Conservation (phyloP, 2,329 filamentous ascomycete species). For the Fusarium mundagurra region DNA sequence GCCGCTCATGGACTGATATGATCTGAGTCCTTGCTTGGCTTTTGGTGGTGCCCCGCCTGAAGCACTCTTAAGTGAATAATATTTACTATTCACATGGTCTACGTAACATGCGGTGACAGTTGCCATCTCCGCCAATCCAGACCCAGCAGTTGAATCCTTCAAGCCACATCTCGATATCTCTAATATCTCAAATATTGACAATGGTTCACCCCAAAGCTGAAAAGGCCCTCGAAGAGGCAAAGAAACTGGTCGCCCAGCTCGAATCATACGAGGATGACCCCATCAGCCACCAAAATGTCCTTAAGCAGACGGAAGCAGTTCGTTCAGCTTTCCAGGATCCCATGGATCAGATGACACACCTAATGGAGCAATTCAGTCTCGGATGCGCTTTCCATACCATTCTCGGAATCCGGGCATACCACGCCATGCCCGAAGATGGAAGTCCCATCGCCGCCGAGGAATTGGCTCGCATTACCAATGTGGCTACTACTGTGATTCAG, state of each 20-base stretch:
- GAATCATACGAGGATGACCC: slow-evolving; percentile 41
- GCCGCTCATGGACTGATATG: not conserved
- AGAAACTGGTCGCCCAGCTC: slow-evolving; percentile 39
- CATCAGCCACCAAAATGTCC: slow-evolving; percentile 32
- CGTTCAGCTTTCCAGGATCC: slow-evolving; percentile 41
- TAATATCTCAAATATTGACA: no score
- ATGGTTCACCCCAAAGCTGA: slow-evolving; percentile 39
- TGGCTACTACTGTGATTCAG: slow-evolving; percentile 45
- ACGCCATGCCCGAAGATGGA: slow-evolving; percentile 41
- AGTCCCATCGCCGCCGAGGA: slow-evolving; percentile 34
- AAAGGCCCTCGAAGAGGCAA: slow-evolving; percentile 43
- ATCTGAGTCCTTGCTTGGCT: not conserved
- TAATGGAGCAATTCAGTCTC: slow-evolving; percentile 38
- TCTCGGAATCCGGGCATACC: slow-evolving; percentile 40
- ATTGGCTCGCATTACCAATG: slow-evolving; percentile 40
- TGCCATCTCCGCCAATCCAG: not conserved
- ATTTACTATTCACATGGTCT: not conserved
- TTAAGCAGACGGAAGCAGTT: slow-evolving; percentile 40
- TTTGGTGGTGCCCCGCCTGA: slow-evolving; percentile 12
- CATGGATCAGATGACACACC: slow-evolving; percentile 40
- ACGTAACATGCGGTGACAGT: not conserved
- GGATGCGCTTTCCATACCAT: slow-evolving; percentile 43
- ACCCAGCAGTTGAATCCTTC: not conserved
- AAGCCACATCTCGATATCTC: not conserved
- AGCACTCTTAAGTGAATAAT: slow-evolving; percentile 16